Conservation (phyloP, 306 rosid genomes). For the Oemleria cerasiformis region DNA sequence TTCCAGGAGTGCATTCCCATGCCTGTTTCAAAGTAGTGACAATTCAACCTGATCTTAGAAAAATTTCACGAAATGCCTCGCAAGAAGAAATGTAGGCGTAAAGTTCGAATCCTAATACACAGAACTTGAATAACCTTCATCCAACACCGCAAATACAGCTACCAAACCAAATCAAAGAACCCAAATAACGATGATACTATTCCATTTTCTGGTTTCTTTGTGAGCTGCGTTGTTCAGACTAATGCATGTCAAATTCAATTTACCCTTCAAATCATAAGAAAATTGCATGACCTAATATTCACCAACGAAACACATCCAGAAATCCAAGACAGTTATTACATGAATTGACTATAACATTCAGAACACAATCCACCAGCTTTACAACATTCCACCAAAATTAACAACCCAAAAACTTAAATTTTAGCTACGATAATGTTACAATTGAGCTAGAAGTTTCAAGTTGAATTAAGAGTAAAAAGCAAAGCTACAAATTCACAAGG, state of each 20-base stretch:
- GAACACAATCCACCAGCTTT: too few species aligned
- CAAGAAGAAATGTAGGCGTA: neutral
- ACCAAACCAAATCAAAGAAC: neutral
- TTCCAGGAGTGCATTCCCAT: slow-evolving; percentile 86
- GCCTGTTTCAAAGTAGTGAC: slow-evolving; percentile 38
- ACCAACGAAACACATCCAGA: too few species aligned
- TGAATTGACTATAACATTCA: too few species aligned
- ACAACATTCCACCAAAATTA: neutral
- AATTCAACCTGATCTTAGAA: slow-evolving; percentile 24
- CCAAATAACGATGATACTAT: neutral
- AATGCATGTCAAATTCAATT: neutral
- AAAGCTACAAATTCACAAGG: neutral
- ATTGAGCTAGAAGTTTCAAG: slow-evolving; percentile 1
- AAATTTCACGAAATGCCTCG: neutral
- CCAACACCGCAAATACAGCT: neutral
- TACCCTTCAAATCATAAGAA: neutral
- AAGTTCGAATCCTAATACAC: neutral
- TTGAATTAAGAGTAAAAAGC: neutral
- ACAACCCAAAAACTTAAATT: neutral
- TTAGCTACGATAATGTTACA: neutral
- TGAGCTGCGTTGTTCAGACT: too few species aligned
- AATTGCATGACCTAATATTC: neutral
- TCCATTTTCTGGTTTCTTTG: too few species aligned
- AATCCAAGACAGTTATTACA: too few species aligned
- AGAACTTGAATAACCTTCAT: neutral